Evolutionary conservation across 768 basidiomycete species (phyloP).

Genomic region (Trametes villosa): DNA sequence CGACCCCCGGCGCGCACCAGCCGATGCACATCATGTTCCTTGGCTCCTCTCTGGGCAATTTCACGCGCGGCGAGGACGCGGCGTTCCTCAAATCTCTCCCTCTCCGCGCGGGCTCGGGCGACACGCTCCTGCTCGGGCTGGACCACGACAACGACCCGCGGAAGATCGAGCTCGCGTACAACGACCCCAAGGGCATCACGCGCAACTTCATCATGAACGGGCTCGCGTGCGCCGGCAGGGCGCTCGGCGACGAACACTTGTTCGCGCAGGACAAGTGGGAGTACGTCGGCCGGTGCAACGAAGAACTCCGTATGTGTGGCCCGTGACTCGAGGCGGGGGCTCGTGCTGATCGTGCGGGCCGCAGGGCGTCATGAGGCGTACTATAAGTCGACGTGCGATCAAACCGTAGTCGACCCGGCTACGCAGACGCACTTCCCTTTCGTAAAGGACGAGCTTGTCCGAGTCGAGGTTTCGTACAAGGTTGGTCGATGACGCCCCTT

Average conservation of each 20-base stretch:
- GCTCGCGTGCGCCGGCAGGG: conserved; percentile 65
- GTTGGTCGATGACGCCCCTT: conserved; percentile 42
- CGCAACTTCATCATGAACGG: conserved; percentile 87
- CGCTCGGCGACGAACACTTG: conserved; percentile 66
- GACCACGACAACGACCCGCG: conserved; percentile 77
- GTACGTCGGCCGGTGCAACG: conserved; percentile 66
- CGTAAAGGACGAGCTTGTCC: conserved; percentile 72
- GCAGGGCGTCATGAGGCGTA: conserved; percentile 87
- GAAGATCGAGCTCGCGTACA: conserved; percentile 85
- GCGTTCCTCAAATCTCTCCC: conserved; percentile 81
- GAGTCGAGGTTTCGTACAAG: conserved; percentile 90
- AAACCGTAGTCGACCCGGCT: conserved; percentile 57
- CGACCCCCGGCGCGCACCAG: conserved; percentile 50
- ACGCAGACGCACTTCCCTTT: conserved; percentile 54
- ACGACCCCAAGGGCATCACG: conserved; percentile 77
- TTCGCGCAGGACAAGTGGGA: conserved; percentile 77
- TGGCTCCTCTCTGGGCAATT: conserved; percentile 93
- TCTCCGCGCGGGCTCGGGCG: conserved; percentile 70
- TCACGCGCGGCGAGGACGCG: conserved; percentile 67
- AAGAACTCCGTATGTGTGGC: conserved; percentile 47
- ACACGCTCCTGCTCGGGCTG: conserved; percentile 89
- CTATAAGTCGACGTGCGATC: conserved; percentile 66
- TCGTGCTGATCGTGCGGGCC: conserved; percentile 1
- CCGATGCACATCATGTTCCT: conserved; percentile 89
- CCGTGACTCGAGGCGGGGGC: background rate